phyloP scores from a whole-genome alignment of 192 early-diverging fungal genomes.

The Coemansia umbellata region DNA sequence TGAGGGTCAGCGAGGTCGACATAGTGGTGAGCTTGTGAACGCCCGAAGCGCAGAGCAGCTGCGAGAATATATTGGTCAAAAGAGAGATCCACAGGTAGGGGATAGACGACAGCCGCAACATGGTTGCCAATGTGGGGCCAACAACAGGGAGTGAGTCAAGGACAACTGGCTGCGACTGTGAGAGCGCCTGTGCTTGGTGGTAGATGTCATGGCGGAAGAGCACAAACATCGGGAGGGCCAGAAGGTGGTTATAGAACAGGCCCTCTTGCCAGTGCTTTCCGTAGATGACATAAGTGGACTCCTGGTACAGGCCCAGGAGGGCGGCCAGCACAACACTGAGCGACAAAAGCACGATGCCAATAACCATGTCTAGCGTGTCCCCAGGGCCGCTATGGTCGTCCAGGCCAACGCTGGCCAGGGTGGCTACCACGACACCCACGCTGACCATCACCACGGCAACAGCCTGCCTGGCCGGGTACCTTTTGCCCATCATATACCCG shows the following conservation, averaged over 20 bases:
- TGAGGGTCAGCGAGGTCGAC: slow-evolving; percentile 76
- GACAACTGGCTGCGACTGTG: slow-evolving; percentile 46
- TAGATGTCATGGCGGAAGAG: slow-evolving; percentile 67
- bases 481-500: slow-evolving; percentile 63
- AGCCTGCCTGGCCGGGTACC: slow-evolving; percentile 52
- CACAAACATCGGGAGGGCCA: slow-evolving; percentile 78
- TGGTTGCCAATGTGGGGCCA: neutral
- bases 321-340: slow-evolving; percentile 74
- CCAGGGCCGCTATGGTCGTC: neutral
- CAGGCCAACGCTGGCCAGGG: slow-evolving; percentile 39
- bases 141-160: slow-evolving; percentile 6
- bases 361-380: slow-evolving; percentile 48
- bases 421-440: slow-evolving; percentile 69
- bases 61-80: slow-evolving; percentile 67
- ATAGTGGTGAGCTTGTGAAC: slow-evolving; percentile 78
- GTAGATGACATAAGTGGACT: slow-evolving; percentile 70
- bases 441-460: slow-evolving; percentile 72
- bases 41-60: slow-evolving; percentile 87
- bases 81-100: slow-evolving; percentile 73
- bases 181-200: slow-evolving; percentile 41
- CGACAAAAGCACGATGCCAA: slow-evolving; percentile 66
- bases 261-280: slow-evolving; percentile 85
- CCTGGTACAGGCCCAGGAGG: slow-evolving; percentile 79
- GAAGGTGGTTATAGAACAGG: slow-evolving; percentile 81
- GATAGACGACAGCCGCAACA: slow-evolving; percentile 36